These are phyloP conservation scores for Zygnema circumcarinatum DNA, from an alignment of 139 green algal species.

Conservation along the genomic window DNA sequence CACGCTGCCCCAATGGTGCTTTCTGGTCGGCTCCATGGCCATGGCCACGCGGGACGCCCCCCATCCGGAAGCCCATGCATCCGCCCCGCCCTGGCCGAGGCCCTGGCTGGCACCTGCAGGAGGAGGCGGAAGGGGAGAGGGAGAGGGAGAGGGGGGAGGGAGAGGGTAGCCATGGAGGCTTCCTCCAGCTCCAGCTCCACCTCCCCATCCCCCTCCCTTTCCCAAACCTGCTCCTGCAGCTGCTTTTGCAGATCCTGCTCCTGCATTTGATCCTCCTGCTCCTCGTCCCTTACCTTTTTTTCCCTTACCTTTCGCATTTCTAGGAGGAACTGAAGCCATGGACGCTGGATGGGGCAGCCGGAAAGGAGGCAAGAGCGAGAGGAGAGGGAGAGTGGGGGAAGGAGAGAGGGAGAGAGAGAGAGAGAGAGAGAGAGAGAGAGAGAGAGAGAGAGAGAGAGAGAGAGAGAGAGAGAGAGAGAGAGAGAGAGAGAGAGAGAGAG, in stretches of 20 bases:
- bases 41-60: not conserved
- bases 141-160: constrained; percentile 18
- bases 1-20: not conserved
- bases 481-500: constrained; percentile 4
- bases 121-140: not conserved
- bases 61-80: not conserved
- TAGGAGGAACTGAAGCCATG: too few relatives aligned
- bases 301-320: too few relatives aligned
- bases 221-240: too few relatives aligned
- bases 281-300: too few relatives aligned
- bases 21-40: not conserved
- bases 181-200: too few relatives aligned
- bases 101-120: not conserved
- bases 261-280: too few relatives aligned
- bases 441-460: not conserved
- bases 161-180: not conserved
- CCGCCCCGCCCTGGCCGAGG: too few relatives aligned
- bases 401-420: not conserved
- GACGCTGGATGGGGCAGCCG: not conserved
- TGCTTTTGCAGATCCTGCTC: too few relatives aligned
- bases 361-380: not conserved
- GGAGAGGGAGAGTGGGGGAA: not conserved
- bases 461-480: not conserved
- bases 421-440: not conserved
- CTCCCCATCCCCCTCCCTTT: too few relatives aligned